Percentiles rank a stretch among this genome's conserved stretches.
Evolutionary conservation across 768 basidiomycete genomes (phyloP).

Genomic region (Trametes maxima): DNA sequence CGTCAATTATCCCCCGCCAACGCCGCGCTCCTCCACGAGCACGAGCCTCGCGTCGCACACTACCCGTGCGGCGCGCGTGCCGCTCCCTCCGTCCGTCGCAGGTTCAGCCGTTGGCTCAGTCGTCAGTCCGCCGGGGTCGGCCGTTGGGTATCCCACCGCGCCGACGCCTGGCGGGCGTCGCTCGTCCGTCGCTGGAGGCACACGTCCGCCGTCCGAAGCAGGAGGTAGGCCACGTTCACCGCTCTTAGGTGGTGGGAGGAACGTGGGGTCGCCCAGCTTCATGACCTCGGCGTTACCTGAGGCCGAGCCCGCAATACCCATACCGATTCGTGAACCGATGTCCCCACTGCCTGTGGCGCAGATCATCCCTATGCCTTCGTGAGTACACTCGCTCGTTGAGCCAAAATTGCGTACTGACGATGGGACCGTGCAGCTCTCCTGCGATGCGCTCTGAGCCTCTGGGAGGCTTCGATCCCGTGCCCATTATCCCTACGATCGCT

Average conservation of each 20-base stretch:
- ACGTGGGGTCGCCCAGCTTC: not conserved
- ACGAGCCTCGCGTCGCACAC: conserved; percentile 18
- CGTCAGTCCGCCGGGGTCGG: conserved; percentile 15
- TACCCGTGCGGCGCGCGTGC: conserved; percentile 26
- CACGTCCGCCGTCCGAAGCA: conserved; percentile 6
- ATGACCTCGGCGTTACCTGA: conserved; percentile 4
- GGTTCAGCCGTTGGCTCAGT: conserved; percentile 16
- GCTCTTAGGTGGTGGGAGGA: conserved; percentile 16
- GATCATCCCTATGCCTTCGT: conserved; percentile 16
- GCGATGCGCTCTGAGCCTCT: not conserved
- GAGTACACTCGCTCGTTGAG: not conserved
- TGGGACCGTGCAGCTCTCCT: conserved; percentile 4
- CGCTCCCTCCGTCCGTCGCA: conserved; percentile 23
- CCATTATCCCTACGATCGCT: conserved; percentile 4
- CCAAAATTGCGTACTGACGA: not conserved
- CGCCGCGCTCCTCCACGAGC: conserved; percentile 19
- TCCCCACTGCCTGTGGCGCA: conserved; percentile 10
- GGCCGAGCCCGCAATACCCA: conserved; percentile 16
- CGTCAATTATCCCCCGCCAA: conserved; percentile 27
- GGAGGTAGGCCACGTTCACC: conserved; percentile 22
- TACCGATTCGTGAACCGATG: conserved; percentile 18
- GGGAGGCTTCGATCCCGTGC: conserved; percentile 8
- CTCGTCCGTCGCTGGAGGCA: conserved; percentile 11
- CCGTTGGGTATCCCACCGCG: conserved; percentile 12
- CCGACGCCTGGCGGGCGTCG: conserved; percentile 12